phyloP scores from a whole-genome alignment of 2,329 filamentous ascomycete species.

The Diaporthe velutina region DNA sequence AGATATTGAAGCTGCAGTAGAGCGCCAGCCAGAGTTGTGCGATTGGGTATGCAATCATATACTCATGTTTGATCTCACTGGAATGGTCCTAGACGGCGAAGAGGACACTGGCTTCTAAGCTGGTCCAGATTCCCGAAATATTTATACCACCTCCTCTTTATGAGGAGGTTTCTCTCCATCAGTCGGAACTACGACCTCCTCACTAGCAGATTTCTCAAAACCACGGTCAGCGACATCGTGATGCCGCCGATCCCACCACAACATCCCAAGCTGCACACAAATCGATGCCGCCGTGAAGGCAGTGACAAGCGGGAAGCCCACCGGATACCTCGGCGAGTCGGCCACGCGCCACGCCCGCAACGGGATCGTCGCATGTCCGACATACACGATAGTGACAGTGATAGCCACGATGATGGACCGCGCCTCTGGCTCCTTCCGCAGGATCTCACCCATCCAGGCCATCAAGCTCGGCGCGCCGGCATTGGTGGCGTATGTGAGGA shows the following conservation, averaged over 20 bases:
- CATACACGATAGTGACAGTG: slow-evolving; percentile 54
- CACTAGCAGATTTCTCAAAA: background rate
- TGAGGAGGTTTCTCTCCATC: background rate
- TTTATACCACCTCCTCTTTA: background rate
- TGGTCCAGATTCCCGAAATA: background rate
- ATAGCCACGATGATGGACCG: slow-evolving; percentile 52
- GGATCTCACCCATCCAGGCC: slow-evolving; percentile 51
- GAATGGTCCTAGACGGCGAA: no score
- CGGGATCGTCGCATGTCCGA: slow-evolving; percentile 54
- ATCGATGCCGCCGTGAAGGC: slow-evolving; percentile 43
- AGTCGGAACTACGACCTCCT: background rate
- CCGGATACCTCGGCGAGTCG: slow-evolving; percentile 51
- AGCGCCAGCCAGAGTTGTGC: no score
- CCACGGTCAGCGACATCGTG: slow-evolving; percentile 4
- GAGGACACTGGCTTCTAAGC: background rate
- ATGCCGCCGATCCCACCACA: slow-evolving; percentile 18
- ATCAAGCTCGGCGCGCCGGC: slow-evolving; percentile 51
- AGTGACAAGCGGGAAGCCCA: slow-evolving; percentile 53
- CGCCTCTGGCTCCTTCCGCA: slow-evolving; percentile 53
- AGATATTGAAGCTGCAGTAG: no score
- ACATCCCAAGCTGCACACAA: slow-evolving; percentile 15
- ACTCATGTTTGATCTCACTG: no score
- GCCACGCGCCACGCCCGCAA: slow-evolving; percentile 52
- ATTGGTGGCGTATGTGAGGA: slow-evolving; percentile 51
- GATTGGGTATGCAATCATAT: no score